phyloP scores from a whole-genome alignment of 1,139 yeast genomes.

The Ashbya aceris region DNA sequence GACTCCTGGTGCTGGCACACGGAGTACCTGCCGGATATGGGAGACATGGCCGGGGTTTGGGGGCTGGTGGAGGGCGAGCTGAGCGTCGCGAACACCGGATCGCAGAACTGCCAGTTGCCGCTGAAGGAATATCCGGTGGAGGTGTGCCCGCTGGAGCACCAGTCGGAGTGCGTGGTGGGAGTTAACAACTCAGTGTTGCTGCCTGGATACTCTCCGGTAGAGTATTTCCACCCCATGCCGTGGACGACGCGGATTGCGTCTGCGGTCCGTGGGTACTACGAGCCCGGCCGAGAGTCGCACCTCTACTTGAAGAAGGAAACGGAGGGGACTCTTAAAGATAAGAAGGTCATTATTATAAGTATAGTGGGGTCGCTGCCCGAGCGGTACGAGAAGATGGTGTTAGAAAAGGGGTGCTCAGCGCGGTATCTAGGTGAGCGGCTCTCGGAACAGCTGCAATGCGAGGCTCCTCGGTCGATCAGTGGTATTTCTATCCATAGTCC shows the following conservation, averaged over 20 bases:
- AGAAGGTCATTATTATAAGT: constrained; percentile 22
- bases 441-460: constrained; percentile 17
- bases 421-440: constrained; percentile 20
- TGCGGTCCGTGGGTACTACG: constrained; percentile 26
- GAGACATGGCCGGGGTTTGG: constrained; percentile 13
- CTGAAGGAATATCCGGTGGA: constrained; percentile 18
- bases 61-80: constrained; percentile 16
- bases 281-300: constrained; percentile 26
- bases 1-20: constrained; percentile 26
- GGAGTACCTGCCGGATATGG: constrained; percentile 9
- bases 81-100: constrained; percentile 25
- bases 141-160: constrained; percentile 4
- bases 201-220: constrained; percentile 24
- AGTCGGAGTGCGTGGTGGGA: constrained; percentile 15
- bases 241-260: constrained; percentile 22
- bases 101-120: constrained; percentile 24
- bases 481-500: constrained; percentile 26
- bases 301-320: constrained; percentile 20
- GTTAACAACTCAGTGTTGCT: constrained; percentile 24
- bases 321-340: constrained; percentile 11
- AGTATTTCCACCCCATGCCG: constrained; percentile 22
- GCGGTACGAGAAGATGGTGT: constrained; percentile 23
- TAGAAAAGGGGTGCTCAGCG: constrained; percentile 24
- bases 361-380: constrained; percentile 29
- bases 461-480: constrained; percentile 13